These are phyloP conservation scores for Trypanosoma rangeli DNA, from an alignment of 208 protist genomes.

Conservation along the genomic window DNA sequence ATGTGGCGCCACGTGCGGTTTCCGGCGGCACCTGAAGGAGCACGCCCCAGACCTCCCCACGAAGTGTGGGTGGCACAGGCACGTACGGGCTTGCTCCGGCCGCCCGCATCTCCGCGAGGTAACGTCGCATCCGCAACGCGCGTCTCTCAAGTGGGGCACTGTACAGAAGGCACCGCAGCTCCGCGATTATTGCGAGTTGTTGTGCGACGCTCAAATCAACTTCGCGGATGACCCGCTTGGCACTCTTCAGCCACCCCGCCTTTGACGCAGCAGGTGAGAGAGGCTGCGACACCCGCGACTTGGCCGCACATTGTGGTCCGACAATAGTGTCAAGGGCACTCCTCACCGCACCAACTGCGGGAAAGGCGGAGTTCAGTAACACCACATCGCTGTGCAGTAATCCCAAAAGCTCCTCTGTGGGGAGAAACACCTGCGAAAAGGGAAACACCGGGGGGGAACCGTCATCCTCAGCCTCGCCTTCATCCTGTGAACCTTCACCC, in stretches of 20 bases:
- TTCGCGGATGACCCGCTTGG: conserved; percentile 28
- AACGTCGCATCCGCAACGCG: conserved; percentile 25
- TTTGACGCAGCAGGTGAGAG: neutral
- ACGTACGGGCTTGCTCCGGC: conserved; percentile 9
- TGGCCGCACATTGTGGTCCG: conserved; percentile 8
- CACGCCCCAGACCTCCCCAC: conserved; percentile 87
- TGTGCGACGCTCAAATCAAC: conserved; percentile 35
- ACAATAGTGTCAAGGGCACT: conserved; percentile 25
- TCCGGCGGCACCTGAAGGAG: conserved; percentile 74
- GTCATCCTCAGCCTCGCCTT: neutral
- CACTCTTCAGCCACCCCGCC: conserved; percentile 16
- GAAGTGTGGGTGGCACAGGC: conserved; percentile 73
- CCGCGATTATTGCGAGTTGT: conserved; percentile 36
- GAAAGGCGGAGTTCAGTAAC: conserved; percentile 16
- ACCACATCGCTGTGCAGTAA: conserved; percentile 11
- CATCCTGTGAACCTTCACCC: neutral
- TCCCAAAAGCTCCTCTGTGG: conserved; percentile 6
- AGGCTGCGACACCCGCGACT: neutral
- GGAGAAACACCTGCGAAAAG: conserved; percentile 22
- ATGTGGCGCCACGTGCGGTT: conserved; percentile 19
- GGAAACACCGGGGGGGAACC: conserved; percentile 11
- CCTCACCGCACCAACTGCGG: neutral
- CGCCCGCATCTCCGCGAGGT: conserved; percentile 25
- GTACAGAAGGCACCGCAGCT: conserved; percentile 29
- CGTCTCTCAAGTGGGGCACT: neutral